These are phyloP conservation scores for Hypoxylon subgilvum DNA, from an alignment of 495 filamentous ascomycete species.

Conservation along the genomic window DNA sequence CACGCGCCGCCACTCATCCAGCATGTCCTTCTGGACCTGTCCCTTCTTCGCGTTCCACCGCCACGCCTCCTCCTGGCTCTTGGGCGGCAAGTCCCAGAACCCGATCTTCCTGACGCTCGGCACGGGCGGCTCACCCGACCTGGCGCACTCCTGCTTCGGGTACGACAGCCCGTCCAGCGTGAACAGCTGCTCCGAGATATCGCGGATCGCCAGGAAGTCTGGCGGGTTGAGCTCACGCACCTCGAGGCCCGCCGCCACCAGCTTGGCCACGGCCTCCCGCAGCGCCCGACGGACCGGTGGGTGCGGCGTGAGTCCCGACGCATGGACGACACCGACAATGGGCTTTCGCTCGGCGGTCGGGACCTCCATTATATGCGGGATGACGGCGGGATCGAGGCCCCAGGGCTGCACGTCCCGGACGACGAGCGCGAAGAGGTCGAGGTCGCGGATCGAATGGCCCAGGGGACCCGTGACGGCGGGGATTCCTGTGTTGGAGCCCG, in stretches of 20 bases:
- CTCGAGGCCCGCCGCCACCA: conserved; percentile 34
- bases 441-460: conserved; percentile 37
- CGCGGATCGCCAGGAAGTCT: conserved; percentile 30
- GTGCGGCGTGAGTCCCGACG: conserved; percentile 38
- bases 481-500: conserved; percentile 40
- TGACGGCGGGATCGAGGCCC: conserved; percentile 37
- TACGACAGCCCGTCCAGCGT: conserved; percentile 46
- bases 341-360: conserved; percentile 27
- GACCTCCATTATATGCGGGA: conserved; percentile 34
- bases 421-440: conserved; percentile 30
- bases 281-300: conserved; percentile 33
- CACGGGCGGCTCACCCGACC: conserved; percentile 42
- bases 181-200: conserved; percentile 42
- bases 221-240: conserved; percentile 24
- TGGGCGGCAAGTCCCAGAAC: conserved; percentile 39
- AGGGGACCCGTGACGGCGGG: conserved; percentile 38
- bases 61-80: conserved; percentile 44
- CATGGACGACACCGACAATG: conserved; percentile 53
- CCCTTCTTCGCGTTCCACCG: conserved; percentile 40
- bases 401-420: conserved; percentile 37
- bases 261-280: conserved; percentile 31
- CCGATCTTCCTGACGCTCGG: conserved; percentile 40
- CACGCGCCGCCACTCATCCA: conserved; percentile 42
- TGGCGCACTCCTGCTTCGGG: conserved; percentile 36
- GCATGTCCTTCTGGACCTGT: conserved; percentile 37